Percentiles rank a stretch among this genome's conserved stretches.
Evolutionary conservation across 1,284 basidiomycete species (phyloP).

Genomic region (Pyrrhoderma noxium): DNA sequence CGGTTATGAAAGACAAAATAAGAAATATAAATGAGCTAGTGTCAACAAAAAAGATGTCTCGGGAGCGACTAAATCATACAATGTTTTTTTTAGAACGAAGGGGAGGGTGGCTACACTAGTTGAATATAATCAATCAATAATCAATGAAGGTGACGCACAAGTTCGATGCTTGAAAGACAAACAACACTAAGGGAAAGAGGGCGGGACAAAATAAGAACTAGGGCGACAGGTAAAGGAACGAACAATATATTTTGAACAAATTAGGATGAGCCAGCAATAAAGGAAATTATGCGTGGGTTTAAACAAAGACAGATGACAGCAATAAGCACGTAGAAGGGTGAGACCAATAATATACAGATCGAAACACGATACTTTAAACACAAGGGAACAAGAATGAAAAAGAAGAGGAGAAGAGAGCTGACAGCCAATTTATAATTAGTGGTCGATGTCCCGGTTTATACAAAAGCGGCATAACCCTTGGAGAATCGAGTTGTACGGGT

Average conservation of each 20-base stretch:
- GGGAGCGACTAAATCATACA: background rate
- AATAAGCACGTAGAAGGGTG: no score
- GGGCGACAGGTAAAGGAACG: background rate
- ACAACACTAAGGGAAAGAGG: background rate
- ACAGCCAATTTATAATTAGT: background rate
- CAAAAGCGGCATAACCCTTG: background rate
- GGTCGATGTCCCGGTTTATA: background rate
- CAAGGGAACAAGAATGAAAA: background rate
- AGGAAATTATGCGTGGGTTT: no score
- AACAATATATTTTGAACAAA: background rate
- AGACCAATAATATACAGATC: no score
- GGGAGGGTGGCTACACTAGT: background rate
- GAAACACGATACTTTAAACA: background rate
- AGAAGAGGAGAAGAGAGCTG: background rate
- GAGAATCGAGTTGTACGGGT: slow-evolving; percentile 9
- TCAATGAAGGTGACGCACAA: background rate
- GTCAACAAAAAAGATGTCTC: background rate
- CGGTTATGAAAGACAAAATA: background rate
- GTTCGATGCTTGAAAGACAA: background rate
- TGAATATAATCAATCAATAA: background rate
- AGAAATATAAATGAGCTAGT: background rate
- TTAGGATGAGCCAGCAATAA: no score
- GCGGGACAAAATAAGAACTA: background rate
- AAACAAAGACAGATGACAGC: no score
- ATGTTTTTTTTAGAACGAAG: background rate